Conservation (phyloP, 108 stramenopile species). For the Conticribra weissflogii region DNA sequence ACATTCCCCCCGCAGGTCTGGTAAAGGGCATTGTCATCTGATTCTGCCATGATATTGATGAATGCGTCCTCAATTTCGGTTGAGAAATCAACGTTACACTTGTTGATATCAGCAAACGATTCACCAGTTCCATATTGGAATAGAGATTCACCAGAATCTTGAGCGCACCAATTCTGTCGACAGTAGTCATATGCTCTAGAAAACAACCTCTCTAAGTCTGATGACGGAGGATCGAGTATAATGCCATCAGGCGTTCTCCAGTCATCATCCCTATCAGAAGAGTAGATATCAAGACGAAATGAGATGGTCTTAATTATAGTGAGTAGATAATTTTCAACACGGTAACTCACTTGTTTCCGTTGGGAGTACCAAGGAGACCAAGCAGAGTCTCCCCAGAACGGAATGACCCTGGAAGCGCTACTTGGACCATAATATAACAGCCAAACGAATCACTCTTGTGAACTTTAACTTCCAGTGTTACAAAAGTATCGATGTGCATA, state of each 20-base stretch:
- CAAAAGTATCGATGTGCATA: neutral
- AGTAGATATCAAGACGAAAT: too few species aligned
- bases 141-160: slow-evolving; percentile 13
- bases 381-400: slow-evolving; percentile 19
- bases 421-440: slow-evolving; percentile 14
- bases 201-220: slow-evolving; percentile 7
- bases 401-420: slow-evolving; percentile 6
- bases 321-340: too few species aligned
- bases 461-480: slow-evolving; percentile 3
- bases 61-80: slow-evolving; percentile 12
- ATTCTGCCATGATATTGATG: neutral
- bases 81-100: slow-evolving; percentile 4
- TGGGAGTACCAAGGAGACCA: slow-evolving; percentile 17
- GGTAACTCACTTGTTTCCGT: slow-evolving; percentile 3
- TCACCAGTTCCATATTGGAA: slow-evolving; percentile 14
- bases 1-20: slow-evolving; percentile 11
- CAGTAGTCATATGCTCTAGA: slow-evolving; percentile 25
- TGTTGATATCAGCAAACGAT: slow-evolving; percentile 24
- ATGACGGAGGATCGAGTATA: neutral
- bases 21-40: neutral
- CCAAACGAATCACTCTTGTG: slow-evolving; percentile 13
- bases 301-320: too few species aligned
- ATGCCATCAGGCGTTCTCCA: slow-evolving; percentile 5
- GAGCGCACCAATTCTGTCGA: slow-evolving; percentile 25
- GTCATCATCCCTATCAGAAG: slow-evolving; percentile 19